These are phyloP conservation scores for Cyberlindnera mycetangii DNA, from an alignment of 805 yeast species.

Conservation along the genomic window DNA sequence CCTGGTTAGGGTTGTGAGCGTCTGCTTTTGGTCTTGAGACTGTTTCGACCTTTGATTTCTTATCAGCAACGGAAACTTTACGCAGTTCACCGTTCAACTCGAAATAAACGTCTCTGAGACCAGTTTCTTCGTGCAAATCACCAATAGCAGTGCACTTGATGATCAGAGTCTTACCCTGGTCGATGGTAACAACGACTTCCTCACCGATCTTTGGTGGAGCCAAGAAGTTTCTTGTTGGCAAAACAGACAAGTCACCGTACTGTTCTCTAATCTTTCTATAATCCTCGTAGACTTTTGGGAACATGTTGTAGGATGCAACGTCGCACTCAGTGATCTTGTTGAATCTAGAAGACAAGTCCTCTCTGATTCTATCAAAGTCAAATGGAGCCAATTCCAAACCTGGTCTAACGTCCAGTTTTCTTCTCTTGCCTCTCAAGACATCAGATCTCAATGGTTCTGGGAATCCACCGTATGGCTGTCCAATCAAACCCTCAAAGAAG, in stretches of 20 bases:
- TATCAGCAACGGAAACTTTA: slow-evolving; percentile 89
- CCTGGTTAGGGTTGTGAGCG: slow-evolving; percentile 79
- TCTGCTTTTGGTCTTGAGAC: slow-evolving; percentile 90
- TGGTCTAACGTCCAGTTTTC: slow-evolving; percentile 85
- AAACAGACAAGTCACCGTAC: slow-evolving; percentile 89
- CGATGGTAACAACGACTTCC: slow-evolving; percentile 85
- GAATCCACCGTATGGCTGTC: slow-evolving; percentile 99
- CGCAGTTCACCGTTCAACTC: slow-evolving; percentile 98
- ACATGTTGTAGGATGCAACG: slow-evolving; percentile 95
- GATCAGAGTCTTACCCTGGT: slow-evolving; percentile 91
- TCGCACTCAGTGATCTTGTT: slow-evolving; percentile 82
- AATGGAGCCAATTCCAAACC: slow-evolving; percentile 88
- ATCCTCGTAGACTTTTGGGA: slow-evolving; percentile 94
- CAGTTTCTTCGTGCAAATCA: slow-evolving; percentile 79
- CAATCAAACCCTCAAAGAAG: slow-evolving; percentile 98
- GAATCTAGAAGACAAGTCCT: slow-evolving; percentile 73
- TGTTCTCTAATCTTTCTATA: slow-evolving; percentile 69
- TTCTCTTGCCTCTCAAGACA: slow-evolving; percentile 87
- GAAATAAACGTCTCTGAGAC: slow-evolving; percentile 93
- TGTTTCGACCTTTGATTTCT: slow-evolving; percentile 79
- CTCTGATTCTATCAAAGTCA: slow-evolving; percentile 67
- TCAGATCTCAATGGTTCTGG: slow-evolving; percentile 97
- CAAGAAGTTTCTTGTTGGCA: slow-evolving; percentile 90
- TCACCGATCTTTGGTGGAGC: slow-evolving; percentile 85
- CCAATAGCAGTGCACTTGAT: slow-evolving; percentile 91